These are phyloP conservation scores for Prunus campanulata DNA, from an alignment of 306 rosid species.

Conservation along the genomic window DNA sequence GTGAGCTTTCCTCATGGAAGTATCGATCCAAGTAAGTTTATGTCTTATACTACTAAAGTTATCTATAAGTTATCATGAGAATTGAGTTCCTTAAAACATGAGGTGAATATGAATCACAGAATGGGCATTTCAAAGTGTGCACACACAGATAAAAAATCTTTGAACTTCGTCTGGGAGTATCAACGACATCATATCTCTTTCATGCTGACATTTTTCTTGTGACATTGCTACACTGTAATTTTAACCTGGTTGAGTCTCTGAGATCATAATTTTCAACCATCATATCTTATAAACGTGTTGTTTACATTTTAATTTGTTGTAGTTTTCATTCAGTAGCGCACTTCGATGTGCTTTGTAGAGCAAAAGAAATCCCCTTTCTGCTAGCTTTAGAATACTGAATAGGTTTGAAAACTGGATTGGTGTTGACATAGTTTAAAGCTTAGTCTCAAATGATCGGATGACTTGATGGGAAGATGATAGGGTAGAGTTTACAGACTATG, in stretches of 20 bases:
- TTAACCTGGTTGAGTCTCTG: constrained; percentile 3
- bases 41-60: constrained; percentile 10
- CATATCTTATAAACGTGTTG: not conserved
- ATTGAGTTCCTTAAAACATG: constrained; percentile 10
- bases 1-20: constrained; percentile 95
- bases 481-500: not conserved
- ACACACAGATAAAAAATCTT: not conserved
- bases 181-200: not conserved
- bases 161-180: not conserved
- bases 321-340: not conserved
- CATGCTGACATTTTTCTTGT: constrained; percentile 3
- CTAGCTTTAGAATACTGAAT: not conserved
- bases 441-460: constrained; percentile 1
- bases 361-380: not conserved
- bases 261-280: not conserved
- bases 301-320: not conserved
- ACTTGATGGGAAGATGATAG: not conserved
- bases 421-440: constrained; percentile 16
- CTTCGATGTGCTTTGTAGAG: not conserved
- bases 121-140: not conserved
- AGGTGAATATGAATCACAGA: constrained; percentile 6
- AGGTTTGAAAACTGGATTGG: not conserved
- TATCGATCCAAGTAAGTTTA: constrained; percentile 89
- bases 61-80: constrained; percentile 14
- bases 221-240: not conserved